These are phyloP conservation scores for Alternaria rosae DNA, from an alignment of 2,329 filamentous ascomycete species.

Conservation along the genomic window DNA sequence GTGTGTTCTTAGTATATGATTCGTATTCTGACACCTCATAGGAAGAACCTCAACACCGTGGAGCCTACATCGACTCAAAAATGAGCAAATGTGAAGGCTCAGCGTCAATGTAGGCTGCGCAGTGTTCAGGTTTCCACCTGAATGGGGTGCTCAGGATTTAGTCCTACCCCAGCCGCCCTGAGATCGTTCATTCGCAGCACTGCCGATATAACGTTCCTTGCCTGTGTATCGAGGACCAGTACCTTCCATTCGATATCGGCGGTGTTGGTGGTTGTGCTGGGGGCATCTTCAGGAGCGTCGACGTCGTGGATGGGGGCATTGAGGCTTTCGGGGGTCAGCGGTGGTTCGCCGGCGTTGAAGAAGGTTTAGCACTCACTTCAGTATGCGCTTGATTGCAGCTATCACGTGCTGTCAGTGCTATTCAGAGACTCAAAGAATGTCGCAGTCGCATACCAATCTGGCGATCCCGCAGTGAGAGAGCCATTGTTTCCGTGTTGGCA, in stretches of 20 bases:
- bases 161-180: constrained; percentile 76
- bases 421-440: background rate
- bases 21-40: background rate
- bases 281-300: constrained; percentile 68
- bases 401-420: constrained; percentile 19
- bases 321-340: constrained; percentile 53
- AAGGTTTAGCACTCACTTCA: constrained; percentile 62
- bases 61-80: background rate
- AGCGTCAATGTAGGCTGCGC: background rate
- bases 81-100: no score
- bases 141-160: background rate
- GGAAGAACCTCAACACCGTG: background rate
- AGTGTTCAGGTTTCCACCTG: background rate
- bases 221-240: constrained; percentile 90
- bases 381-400: constrained; percentile 94
- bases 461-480: constrained; percentile 66
- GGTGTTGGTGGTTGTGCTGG: constrained; percentile 14
- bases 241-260: constrained; percentile 56
- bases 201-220: constrained; percentile 95
- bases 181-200: constrained; percentile 93
- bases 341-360: background rate
- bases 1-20: constrained; percentile 68
- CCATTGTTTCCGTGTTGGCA: constrained; percentile 39
- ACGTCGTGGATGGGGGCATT: constrained; percentile 71
- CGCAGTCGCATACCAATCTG: constrained; percentile 61